phyloP scores from a whole-genome alignment of 2,329 filamentous ascomycete species.

The Apiospora kogelbergensis region DNA sequence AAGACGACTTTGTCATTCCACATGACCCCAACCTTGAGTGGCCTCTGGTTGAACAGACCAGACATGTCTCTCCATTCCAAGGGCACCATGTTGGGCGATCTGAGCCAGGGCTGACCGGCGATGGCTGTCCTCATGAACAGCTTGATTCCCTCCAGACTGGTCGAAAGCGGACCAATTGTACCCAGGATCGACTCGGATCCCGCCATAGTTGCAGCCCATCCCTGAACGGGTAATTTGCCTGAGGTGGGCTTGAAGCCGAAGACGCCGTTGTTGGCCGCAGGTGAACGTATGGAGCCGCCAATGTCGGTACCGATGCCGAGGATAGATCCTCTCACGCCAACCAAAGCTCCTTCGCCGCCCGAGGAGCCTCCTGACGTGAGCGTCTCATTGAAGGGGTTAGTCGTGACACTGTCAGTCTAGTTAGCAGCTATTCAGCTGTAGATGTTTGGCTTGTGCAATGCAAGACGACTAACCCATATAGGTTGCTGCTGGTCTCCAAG shows the following conservation, averaged over 20 bases:
- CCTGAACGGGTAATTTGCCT: constrained; percentile 41
- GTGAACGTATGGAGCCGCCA: constrained; percentile 47
- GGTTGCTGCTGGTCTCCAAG: constrained; percentile 48
- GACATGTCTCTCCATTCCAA: constrained; percentile 22
- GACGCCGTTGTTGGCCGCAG: constrained; percentile 47
- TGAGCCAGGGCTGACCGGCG: constrained; percentile 25
- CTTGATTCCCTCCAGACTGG: constrained; percentile 46
- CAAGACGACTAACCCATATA: constrained; percentile 38
- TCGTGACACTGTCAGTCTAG: constrained; percentile 40
- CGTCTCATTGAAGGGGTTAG: constrained; percentile 52
- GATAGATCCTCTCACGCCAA: constrained; percentile 50
- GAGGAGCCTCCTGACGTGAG: constrained; percentile 53
- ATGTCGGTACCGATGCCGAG: constrained; percentile 57
- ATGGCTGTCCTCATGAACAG: constrained; percentile 41
- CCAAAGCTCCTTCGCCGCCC: constrained; percentile 56
- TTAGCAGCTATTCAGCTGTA: too few relatives aligned
- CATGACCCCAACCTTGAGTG: constrained; percentile 60
- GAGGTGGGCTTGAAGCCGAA: constrained; percentile 43
- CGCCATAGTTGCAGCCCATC: constrained; percentile 36
- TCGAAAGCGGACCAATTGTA: constrained; percentile 54
- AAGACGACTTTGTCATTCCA: constrained; percentile 60
- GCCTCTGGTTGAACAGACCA: constrained; percentile 30
- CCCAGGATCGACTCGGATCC: constrained; percentile 46
- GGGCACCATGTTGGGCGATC: constrained; percentile 22
- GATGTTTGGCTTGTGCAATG: too few relatives aligned